phyloP scores from a whole-genome alignment of 2,329 filamentous ascomycete genomes.

The Verticillium albo-atrum region DNA sequence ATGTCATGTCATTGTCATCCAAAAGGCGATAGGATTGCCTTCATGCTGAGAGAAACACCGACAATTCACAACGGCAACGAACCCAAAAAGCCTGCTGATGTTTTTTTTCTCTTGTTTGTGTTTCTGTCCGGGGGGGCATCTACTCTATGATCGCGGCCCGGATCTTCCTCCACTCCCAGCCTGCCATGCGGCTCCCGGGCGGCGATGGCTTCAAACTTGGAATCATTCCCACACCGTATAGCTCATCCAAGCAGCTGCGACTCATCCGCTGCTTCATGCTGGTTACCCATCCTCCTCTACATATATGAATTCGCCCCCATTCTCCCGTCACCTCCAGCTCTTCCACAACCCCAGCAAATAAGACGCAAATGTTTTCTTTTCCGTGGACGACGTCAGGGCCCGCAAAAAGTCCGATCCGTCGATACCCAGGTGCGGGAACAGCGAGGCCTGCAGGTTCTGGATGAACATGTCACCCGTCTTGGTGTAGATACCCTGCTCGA shows the following conservation, averaged over 20 bases:
- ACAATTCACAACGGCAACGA: too few species aligned
- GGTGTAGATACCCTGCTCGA: slow-evolving; percentile 85
- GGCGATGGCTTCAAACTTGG: neutral
- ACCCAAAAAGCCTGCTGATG: too few species aligned
- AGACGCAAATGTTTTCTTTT: slow-evolving; percentile 57
- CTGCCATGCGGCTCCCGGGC: neutral
- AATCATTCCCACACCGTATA: neutral
- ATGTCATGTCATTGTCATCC: too few species aligned
- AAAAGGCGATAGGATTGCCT: too few species aligned
- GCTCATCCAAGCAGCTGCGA: neutral
- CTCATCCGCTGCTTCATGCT: neutral
- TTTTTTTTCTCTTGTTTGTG: neutral
- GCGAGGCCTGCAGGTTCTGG: slow-evolving; percentile 56
- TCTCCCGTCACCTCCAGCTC: slow-evolving; percentile 22
- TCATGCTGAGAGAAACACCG: too few species aligned
- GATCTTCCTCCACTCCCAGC: neutral
- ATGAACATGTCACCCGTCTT: slow-evolving; percentile 86
- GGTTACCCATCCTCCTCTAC: neutral
- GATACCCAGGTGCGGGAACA: slow-evolving; percentile 63
- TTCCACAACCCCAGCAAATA: slow-evolving; percentile 60
- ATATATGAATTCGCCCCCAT: neutral
- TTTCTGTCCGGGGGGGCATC: neutral
- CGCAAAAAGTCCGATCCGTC: slow-evolving; percentile 57
- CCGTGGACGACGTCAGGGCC: slow-evolving; percentile 52
- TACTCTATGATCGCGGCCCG: neutral